A percentile compares a stretch with the other conserved stretches of the same genome.
These are phyloP conservation scores for Ustilago trichophora DNA, from an alignment of 1,284 basidiomycete species.

Conservation along the genomic window DNA sequence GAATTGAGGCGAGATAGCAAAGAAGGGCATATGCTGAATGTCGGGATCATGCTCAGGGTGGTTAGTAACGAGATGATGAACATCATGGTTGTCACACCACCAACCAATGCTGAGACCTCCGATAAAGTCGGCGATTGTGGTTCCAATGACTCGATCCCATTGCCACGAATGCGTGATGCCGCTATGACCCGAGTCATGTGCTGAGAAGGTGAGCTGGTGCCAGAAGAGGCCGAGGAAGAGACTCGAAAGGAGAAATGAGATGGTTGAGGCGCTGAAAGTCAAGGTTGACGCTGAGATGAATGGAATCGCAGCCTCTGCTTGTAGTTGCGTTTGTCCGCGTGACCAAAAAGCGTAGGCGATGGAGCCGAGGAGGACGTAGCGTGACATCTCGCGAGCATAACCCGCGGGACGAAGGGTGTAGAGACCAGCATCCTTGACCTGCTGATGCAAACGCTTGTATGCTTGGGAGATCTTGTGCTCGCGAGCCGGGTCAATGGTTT, in stretches of 20 bases:
- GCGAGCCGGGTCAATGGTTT: slow-evolving; percentile 70
- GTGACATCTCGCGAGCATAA: slow-evolving; percentile 84
- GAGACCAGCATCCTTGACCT: slow-evolving; percentile 80
- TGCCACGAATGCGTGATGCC: slow-evolving; percentile 89
- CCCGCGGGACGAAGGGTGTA: slow-evolving; percentile 87
- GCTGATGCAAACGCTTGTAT: slow-evolving; percentile 81
- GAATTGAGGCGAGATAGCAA: slow-evolving; percentile 90
- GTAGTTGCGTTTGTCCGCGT: slow-evolving; percentile 31
- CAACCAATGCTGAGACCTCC: slow-evolving; percentile 94
- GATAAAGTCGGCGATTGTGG: slow-evolving; percentile 83
- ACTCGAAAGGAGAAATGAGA: slow-evolving; percentile 74
- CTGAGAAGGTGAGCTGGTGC: slow-evolving; percentile 93
- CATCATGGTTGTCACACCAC: slow-evolving; percentile 99
- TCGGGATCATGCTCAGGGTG: slow-evolving; percentile 92
- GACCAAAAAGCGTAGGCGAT: slow-evolving; percentile 73
- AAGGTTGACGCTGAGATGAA: background rate
- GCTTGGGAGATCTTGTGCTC: slow-evolving; percentile 80
- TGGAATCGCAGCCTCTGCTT: background rate
- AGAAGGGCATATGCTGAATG: slow-evolving; percentile 94
- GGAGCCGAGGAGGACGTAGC: slow-evolving; percentile 76
- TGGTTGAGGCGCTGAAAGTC: slow-evolving; percentile 28
- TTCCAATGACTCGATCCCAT: slow-evolving; percentile 81
- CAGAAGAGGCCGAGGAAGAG: slow-evolving; percentile 85
- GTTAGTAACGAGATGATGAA: slow-evolving; percentile 96
- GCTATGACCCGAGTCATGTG: slow-evolving; percentile 93